Evolutionary conservation across 148 eudicot genomes (phyloP).

Genomic region (Cornus kousa): DNA sequence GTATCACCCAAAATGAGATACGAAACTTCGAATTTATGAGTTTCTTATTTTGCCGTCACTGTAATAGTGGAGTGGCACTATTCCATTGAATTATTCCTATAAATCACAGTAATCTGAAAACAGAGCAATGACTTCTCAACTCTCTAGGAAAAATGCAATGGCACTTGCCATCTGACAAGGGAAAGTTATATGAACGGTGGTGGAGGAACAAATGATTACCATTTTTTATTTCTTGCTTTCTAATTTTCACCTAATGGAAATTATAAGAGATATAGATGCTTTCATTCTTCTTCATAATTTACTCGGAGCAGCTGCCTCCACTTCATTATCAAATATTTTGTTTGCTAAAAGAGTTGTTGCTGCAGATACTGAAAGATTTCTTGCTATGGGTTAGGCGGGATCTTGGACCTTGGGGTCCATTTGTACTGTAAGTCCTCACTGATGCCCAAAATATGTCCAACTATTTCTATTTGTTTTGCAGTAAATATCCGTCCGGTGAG

Average conservation of each 20-base stretch:
- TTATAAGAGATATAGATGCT: no score
- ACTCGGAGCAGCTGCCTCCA: no score
- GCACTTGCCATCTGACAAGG: no score
- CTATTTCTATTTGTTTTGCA: no score
- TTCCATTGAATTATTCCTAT: background rate
- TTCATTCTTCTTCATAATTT: background rate
- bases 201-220: no score
- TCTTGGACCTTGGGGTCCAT: slow-evolving; percentile 93
- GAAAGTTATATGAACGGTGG: no score
- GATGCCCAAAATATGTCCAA: background rate
- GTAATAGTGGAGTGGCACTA: background rate
- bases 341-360: slow-evolving; percentile 3
- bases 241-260: no score
- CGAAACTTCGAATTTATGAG: background rate
- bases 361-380: slow-evolving; percentile 69
- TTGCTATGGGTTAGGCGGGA: slow-evolving; percentile 70
- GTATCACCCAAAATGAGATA: background rate
- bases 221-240: no score
- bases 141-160: no score
- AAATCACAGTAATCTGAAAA: no score
- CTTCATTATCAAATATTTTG: background rate
- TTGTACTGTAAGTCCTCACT: slow-evolving; percentile 63
- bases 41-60: background rate
- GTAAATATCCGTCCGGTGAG: background rate
- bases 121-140: no score